Evolutionary conservation across 2,329 filamentous ascomycete species (phyloP), one percentile per base, ranked within the genome.

Genomic region (Trichoderma cornu-damae): DNA sequence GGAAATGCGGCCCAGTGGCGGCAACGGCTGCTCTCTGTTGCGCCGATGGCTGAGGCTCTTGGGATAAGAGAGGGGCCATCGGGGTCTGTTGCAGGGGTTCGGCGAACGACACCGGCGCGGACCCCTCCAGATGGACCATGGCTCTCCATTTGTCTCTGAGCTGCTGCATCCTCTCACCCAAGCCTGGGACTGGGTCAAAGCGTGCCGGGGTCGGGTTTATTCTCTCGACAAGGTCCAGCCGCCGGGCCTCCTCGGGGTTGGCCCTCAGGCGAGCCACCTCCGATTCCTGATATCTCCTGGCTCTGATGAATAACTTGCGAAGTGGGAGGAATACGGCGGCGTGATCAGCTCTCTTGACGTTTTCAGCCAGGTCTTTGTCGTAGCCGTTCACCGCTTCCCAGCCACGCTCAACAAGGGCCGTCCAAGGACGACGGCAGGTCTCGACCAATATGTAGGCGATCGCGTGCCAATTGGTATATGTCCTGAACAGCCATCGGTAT

Each of bases 321-420:
- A 85, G 69, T 0, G 81, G 80, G 42, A 81, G 64, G 70, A 80
- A 80, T 2, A 83, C 76, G 0, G 77, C 75, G 8, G 75, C 70
- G 38, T 79, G 75, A 58, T 75, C 74, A 2, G 72, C 68, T 52
- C 76, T 75, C 61, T 72, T 76, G 28, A 77, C 70, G 28, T 77
- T 65, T 38, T 81, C 76, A 0, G 72, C 61, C 0, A 73, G 71
- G 42, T 78, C 68, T 14, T 67, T 67, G 11, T 72, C 69, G 42
- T 73, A 74, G 7, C 68, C 68, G 57, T 70, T 73, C 24, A 80
- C 69, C 12, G 73, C 75, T 18, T 75, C 68, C 78, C 78, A 81
- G 0, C 75, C 78, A 16, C 78, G 75, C 62, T 81, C 79, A 12
- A 77, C 74, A 5, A 77, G 72, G 6, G 78, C 68, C 0, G 76